phyloP scores from a whole-genome alignment of 208 protist species.

The Leishmania turanica region DNA sequence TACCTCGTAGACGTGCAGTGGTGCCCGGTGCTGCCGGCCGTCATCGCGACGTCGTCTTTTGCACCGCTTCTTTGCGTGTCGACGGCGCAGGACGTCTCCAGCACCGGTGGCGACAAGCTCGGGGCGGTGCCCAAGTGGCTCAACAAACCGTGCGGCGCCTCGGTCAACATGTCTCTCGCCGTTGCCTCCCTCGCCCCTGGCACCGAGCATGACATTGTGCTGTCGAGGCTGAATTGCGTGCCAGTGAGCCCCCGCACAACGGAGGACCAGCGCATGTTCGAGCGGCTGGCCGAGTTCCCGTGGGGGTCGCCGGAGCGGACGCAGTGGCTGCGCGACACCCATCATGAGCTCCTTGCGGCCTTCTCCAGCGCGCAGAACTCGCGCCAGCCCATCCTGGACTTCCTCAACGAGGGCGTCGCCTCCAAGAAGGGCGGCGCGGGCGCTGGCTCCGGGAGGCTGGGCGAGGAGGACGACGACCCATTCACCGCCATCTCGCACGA shows the following conservation, averaged over 20 bases:
- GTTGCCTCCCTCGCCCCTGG: conserved; percentile 54
- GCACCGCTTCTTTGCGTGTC: conserved; percentile 74
- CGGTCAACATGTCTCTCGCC: conserved; percentile 54
- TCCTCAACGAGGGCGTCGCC: conserved; percentile 33
- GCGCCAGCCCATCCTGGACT: conserved; percentile 69
- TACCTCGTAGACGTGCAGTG: conserved; percentile 97
- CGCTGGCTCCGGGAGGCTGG: conserved; percentile 10
- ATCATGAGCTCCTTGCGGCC: conserved; percentile 64
- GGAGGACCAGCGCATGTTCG: conserved; percentile 31
- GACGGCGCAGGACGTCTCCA: conserved; percentile 49
- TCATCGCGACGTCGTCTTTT: conserved; percentile 93
- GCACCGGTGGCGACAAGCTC: conserved; percentile 22
- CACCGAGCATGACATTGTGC: conserved; percentile 36
- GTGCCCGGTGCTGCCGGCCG: conserved; percentile 86
- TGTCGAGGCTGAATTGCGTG: conserved; percentile 20
- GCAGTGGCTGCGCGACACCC: conserved; percentile 55
- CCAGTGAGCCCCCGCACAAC: conserved; percentile 37
- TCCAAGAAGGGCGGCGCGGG: conserved; percentile 1
- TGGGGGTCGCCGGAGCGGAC: conserved; percentile 50
- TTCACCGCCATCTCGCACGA: conserved; percentile 66
- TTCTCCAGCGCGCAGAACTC: conserved; percentile 51
- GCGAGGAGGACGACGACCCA: conserved; percentile 58
- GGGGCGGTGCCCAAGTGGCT: conserved; percentile 57
- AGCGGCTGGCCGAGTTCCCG: conserved; percentile 34
- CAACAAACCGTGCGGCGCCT: conserved; percentile 62